Evolutionary conservation across 352 stramenopile genomes (phyloP).

Genomic region (Phytopythium sindhum): DNA sequence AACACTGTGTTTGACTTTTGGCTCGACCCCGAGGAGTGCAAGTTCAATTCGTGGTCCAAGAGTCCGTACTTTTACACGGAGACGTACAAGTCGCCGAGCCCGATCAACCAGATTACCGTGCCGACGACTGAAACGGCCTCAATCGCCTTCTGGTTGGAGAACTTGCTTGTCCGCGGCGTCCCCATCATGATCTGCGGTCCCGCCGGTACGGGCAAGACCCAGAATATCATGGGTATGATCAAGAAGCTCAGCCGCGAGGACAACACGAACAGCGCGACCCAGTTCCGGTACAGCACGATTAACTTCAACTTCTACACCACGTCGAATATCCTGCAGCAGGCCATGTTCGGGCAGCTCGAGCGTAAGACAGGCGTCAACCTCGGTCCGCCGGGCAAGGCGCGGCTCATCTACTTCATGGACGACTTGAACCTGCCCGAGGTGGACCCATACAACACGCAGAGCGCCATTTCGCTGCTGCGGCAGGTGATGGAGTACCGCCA

Average conservation of each 20-base stretch:
- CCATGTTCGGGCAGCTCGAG: slow-evolving; percentile 92
- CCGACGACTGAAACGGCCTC: slow-evolving; percentile 95
- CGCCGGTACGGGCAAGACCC: slow-evolving; percentile 94
- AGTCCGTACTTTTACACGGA: slow-evolving; percentile 94
- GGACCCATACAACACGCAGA: slow-evolving; percentile 96
- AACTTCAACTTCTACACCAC: slow-evolving; percentile 99
- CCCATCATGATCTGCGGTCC: slow-evolving; percentile 94
- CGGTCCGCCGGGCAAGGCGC: slow-evolving; percentile 90
- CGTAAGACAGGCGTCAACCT: slow-evolving; percentile 95
- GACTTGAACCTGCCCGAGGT: slow-evolving; percentile 96
- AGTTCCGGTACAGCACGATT: slow-evolving; percentile 90
- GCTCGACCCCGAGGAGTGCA: slow-evolving; percentile 89
- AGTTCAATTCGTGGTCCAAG: slow-evolving; percentile 95
- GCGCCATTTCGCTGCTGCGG: slow-evolving; percentile 90
- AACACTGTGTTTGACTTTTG: slow-evolving; percentile 98
- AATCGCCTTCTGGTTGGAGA: slow-evolving; percentile 95
- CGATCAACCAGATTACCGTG: slow-evolving; percentile 90
- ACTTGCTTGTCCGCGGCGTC: slow-evolving; percentile 87
- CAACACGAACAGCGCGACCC: slow-evolving; percentile 28
- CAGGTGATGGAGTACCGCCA: slow-evolving; percentile 97
- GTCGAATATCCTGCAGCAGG: slow-evolving; percentile 89
- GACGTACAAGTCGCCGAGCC: slow-evolving; percentile 79
- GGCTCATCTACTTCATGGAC: slow-evolving; percentile 96
- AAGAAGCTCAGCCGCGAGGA: slow-evolving; percentile 91
- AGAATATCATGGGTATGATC: slow-evolving; percentile 94